phyloP scores from a whole-genome alignment of 1,284 basidiomycete species.

The Cutaneotrichosporon cyanovorans region DNA sequence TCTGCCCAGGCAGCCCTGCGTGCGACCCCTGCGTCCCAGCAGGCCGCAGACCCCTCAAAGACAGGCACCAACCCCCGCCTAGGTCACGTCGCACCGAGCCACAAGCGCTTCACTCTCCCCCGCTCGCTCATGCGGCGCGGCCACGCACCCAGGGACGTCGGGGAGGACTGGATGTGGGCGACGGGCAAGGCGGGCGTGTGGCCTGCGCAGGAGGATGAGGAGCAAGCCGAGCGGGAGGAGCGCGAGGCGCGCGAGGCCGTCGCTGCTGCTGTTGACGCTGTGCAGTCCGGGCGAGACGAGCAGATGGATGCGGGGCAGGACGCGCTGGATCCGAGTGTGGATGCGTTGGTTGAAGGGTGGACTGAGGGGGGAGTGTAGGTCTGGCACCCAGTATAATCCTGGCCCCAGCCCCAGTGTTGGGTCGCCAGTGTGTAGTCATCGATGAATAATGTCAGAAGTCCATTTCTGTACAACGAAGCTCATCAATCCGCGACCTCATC shows the following conservation, averaged over 20 bases:
- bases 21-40: conserved; percentile 12
- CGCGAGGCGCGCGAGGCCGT: not conserved
- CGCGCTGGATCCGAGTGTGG: conserved; percentile 7
- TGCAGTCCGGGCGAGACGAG: not conserved
- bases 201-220: conserved; percentile 5
- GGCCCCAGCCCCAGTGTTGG: too few relatives aligned
- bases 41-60: not conserved
- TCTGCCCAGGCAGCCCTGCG: conserved; percentile 19
- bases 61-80: conserved; percentile 8
- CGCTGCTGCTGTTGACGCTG: not conserved
- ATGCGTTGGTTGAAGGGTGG: conserved; percentile 15
- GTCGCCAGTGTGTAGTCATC: too few relatives aligned
- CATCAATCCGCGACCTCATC: too few relatives aligned
- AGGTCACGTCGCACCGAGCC: conserved; percentile 31
- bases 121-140: conserved; percentile 19
- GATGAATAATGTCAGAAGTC: too few relatives aligned
- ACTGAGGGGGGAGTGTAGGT: conserved; percentile 1
- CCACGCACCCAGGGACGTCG: conserved; percentile 18
- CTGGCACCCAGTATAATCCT: too few relatives aligned
- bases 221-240: not conserved
- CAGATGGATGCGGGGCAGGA: not conserved
- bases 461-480: too few relatives aligned
- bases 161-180: conserved; percentile 31
- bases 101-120: conserved; percentile 23
- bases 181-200: conserved; percentile 13